Evolutionary conservation across 768 basidiomycete species (phyloP).

Genomic region (Imleria badia): DNA sequence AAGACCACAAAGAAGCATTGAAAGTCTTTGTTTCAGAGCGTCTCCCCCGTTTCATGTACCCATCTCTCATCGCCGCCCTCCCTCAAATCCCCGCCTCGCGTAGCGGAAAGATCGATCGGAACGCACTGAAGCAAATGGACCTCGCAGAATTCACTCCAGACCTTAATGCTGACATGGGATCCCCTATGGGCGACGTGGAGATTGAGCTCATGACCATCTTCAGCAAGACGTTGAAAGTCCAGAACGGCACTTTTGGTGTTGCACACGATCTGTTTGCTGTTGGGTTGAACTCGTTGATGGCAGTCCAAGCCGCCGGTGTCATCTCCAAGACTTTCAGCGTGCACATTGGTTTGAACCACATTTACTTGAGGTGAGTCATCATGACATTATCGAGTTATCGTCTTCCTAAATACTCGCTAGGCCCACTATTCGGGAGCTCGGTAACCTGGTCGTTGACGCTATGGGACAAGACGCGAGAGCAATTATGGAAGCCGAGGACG

Average conservation of each 20-base stretch:
- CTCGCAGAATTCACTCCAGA: slow-evolving; percentile 22
- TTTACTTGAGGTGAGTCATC: slow-evolving; percentile 27
- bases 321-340: slow-evolving; percentile 30
- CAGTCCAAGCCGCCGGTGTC: slow-evolving; percentile 31
- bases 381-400: neutral
- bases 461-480: slow-evolving; percentile 30
- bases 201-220: slow-evolving; percentile 27
- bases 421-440: slow-evolving; percentile 27
- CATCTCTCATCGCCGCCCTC: slow-evolving; percentile 28
- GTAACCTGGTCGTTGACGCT: slow-evolving; percentile 26
- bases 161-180: slow-evolving; percentile 24
- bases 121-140: slow-evolving; percentile 28
- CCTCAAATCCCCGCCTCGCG: slow-evolving; percentile 24
- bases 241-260: slow-evolving; percentile 22
- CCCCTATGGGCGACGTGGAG: slow-evolving; percentile 27
- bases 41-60: slow-evolving; percentile 34
- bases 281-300: slow-evolving; percentile 33
- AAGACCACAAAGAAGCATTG: slow-evolving; percentile 21
- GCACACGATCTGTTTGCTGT: slow-evolving; percentile 31
- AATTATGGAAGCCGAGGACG: slow-evolving; percentile 32
- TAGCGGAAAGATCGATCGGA: slow-evolving; percentile 31
- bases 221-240: slow-evolving; percentile 22
- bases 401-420: slow-evolving; percentile 7
- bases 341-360: slow-evolving; percentile 30
- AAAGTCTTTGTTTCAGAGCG: slow-evolving; percentile 29